Evolutionary conservation across 345 rosid genomes (phyloP), one percentile per base, ranked within the genome.

Genomic region (Nephelium lappaceum): DNA sequence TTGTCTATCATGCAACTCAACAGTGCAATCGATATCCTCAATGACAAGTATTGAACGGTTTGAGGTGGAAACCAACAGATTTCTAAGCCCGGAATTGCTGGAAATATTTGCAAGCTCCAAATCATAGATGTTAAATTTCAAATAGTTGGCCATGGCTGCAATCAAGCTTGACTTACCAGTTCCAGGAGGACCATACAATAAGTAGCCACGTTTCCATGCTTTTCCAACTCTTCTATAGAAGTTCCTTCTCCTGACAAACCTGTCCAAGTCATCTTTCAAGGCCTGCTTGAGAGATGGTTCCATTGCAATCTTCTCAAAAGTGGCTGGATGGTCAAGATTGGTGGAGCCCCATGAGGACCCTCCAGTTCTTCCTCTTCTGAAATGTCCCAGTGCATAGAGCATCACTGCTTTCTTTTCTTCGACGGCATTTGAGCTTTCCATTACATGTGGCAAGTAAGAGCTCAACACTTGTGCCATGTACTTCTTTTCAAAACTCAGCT

Each of bases 291-390:
- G 47, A 0, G 1, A 4, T 1, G 57, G 78, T 21, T 85, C 85
- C 79, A 82, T 82, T n/a, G 85, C 82, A 72, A 76, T 61, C 23
- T 68, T 80, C 18, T 82, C 82, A 65, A 80, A 83, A 42, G 82
- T 82, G 12, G 84, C 78, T 57, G 82, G 85, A 76, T 82, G 85
- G 11, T 75, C 60, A 45, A 82, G 81, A 74, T 71, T 75, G 39
- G 55, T 82, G 11, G 76, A 82, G 23, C 64, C 41, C 81, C 77
- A 78, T 45, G 36, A 31, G 36, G 36, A 31, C 36, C 3, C 51
- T 55, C 64, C 78, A 31, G 11, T 43, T 16, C 36, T 31, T 1
- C 5, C n/a, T 8, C 19, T 21, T 58, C 31, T 39, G 19, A 62
- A 69, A 51, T 45, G 24, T 49, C 79, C 84, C 0, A 62, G 8